Evolutionary conservation across 2,329 filamentous ascomycete genomes (phyloP), one percentile per base, ranked within the genome.

Genomic region (Monilinia fructicola): DNA sequence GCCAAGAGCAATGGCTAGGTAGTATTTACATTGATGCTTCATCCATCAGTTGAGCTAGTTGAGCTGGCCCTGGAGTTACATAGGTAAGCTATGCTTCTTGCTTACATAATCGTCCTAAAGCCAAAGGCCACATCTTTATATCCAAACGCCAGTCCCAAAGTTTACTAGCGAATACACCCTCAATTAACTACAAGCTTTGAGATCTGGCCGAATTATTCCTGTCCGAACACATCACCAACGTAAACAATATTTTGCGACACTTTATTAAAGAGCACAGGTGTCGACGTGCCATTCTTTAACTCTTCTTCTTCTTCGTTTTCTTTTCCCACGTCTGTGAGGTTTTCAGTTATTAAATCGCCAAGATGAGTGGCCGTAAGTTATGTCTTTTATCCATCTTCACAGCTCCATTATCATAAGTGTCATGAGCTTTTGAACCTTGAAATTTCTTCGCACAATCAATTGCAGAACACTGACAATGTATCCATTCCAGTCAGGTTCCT

Each of bases 401-500:
- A 61, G 55, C 55, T 54, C 50, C 50, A 40, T 50, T 10, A 2
- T 63, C 56, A 60, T 53, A 65, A 26, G 31, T 64, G 52, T 58
- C n/a, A 50, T 60, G 31, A 65, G 38, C 18, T 61, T 48, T 21
- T 35, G n/a, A 55, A n/a, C 38, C 67, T 62, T 66, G 54, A 53
- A 46, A 62, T 64, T 70, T 68, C 69, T 70, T 71, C 65, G 64
- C 16, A 42, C 38, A 63, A 40, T 48, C 35, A 52, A 63, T 50
- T 66, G 65, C 54, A 67, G 12, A 26, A 69, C 72, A 68, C 74
- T 76, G 69, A 76, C 70, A 40, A 63, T 69, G 68, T 67, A 69
- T 67, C 48, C 48, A 68, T 58, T 44, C 35, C 68, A 98, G 94
- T 99, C 83, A 93, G 95, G 81, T 99, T 99, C 80, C 94, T 99